These are phyloP conservation scores for Syzygium grande DNA, from an alignment of 345 rosid species.

Conservation along the genomic window DNA sequence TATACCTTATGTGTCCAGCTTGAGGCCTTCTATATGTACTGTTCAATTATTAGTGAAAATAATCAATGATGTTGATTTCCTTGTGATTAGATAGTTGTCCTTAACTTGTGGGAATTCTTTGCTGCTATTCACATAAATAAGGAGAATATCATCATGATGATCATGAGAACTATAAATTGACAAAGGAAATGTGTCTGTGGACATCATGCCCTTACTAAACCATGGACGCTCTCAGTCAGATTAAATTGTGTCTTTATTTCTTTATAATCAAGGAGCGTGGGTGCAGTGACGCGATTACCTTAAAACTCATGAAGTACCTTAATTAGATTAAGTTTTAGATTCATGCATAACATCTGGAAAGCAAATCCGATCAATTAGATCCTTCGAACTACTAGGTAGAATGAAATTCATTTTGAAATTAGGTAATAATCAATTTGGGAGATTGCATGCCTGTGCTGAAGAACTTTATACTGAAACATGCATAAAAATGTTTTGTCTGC, in stretches of 20 bases:
- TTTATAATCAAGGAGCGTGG: not conserved
- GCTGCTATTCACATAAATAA: not conserved
- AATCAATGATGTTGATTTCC: not conserved
- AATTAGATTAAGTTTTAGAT: not conserved
- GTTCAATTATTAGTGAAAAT: not conserved
- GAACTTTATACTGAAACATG: not conserved
- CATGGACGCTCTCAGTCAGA: not conserved
- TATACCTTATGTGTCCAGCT: not conserved
- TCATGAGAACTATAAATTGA: not conserved
- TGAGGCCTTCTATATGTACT: not conserved
- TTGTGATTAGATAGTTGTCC: not conserved
- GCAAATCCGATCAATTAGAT: not conserved
- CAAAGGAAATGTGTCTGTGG: not conserved
- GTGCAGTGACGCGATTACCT: not conserved
- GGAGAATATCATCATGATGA: not conserved
- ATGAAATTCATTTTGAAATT: not conserved
- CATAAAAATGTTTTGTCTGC: not conserved
- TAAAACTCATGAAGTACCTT: not conserved
- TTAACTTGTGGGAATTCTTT: not conserved
- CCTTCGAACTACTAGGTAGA: not conserved
- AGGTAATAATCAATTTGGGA: not conserved
- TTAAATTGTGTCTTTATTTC: too few species aligned
- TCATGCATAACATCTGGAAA: not conserved
- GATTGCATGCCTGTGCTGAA: not conserved
- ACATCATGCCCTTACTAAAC: not conserved